Percentiles rank a stretch among this genome's conserved stretches.
phyloP scores from a whole-genome alignment of 2,329 filamentous ascomycete genomes.

The Phaeophleospora eucalypticola region DNA sequence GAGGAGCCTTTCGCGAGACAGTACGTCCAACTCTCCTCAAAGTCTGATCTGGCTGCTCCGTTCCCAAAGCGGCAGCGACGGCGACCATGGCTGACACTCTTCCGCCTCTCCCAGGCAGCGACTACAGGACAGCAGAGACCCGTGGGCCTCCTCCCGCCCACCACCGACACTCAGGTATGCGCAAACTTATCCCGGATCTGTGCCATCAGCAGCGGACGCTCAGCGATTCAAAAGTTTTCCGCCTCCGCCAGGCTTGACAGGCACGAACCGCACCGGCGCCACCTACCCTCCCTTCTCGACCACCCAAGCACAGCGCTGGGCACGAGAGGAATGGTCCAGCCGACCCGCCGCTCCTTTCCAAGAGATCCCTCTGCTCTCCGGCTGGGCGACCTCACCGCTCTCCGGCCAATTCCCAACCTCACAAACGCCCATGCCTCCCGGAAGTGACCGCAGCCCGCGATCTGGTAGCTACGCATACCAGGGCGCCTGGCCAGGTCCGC shows the following conservation, averaged over 20 bases:
- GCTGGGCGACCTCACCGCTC: slow-evolving; percentile 29
- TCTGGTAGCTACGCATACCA: slow-evolving; percentile 24
- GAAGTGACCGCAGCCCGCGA: slow-evolving; percentile 21
- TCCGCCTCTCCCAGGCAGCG: slow-evolving; percentile 21
- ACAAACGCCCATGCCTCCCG: slow-evolving; percentile 23
- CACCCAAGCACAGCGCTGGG: slow-evolving; percentile 26
- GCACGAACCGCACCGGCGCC: slow-evolving; percentile 18
- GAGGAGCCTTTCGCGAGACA: slow-evolving; percentile 24
- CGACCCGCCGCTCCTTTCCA: slow-evolving; percentile 24
- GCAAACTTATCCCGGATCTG: slow-evolving; percentile 19
- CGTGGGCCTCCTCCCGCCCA: slow-evolving; percentile 26
- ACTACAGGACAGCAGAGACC: slow-evolving; percentile 25
- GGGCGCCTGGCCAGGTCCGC: slow-evolving; percentile 23
- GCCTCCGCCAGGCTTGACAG: slow-evolving; percentile 23
- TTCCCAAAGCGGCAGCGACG: slow-evolving; percentile 3
- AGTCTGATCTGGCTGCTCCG: too few relatives aligned
- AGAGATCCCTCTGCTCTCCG: slow-evolving; percentile 22
- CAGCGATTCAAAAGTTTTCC: slow-evolving; percentile 26
- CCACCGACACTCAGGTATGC: slow-evolving; percentile 28
- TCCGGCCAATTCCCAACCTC: slow-evolving; percentile 22
- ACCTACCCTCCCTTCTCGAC: slow-evolving; percentile 21
- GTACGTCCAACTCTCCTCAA: slow-evolving; percentile 8
- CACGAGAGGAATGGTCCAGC: slow-evolving; percentile 27
- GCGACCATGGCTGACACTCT: slow-evolving; percentile 8
- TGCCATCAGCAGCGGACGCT: slow-evolving; percentile 17